Conservation (phyloP, 2,329 filamentous ascomycete genomes). For the Aspergillus ochraceoroseus region DNA sequence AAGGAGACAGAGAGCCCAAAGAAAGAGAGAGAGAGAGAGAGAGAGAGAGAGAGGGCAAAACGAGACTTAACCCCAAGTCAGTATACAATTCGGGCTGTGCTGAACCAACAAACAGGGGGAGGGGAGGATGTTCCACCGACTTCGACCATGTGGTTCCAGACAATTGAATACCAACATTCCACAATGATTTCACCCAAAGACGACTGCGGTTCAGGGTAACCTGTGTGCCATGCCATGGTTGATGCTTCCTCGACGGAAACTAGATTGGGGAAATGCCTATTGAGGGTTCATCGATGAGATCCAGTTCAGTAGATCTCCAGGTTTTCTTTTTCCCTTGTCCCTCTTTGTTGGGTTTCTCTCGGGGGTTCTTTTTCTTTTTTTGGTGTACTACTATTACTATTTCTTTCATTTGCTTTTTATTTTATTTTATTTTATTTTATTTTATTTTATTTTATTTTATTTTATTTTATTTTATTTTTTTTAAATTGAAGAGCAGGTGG, state of each 20-base stretch:
- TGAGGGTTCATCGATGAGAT: neutral
- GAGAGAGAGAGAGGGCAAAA: neutral
- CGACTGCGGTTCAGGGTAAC: neutral
- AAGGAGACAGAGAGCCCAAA: too few species aligned
- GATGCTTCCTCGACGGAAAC: too few species aligned
- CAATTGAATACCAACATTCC: constrained; percentile 9
- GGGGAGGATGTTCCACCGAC: constrained; percentile 13
- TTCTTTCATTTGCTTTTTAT: constrained; percentile 1
- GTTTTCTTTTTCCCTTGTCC: constrained; percentile 1
- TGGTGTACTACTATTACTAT: neutral
- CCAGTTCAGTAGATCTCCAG: neutral
- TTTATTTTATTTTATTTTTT: neutral
- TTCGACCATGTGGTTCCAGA: constrained; percentile 15
- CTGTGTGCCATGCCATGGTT: neutral
- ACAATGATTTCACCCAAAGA: constrained; percentile 1
- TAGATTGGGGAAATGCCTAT: neutral
- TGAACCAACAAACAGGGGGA: constrained; percentile 9
- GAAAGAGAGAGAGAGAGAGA: neutral
- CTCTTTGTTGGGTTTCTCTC: constrained; percentile 4
- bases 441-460: constrained; percentile 1
- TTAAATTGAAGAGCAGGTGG: neutral
- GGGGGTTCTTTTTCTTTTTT: constrained; percentile 2
- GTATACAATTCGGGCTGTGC: constrained; percentile 13
- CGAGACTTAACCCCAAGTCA: constrained; percentile 4
- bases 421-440: neutral